Conservation (phyloP, 108 stramenopile genomes). For the Nannochloropsis gaditana region DNA sequence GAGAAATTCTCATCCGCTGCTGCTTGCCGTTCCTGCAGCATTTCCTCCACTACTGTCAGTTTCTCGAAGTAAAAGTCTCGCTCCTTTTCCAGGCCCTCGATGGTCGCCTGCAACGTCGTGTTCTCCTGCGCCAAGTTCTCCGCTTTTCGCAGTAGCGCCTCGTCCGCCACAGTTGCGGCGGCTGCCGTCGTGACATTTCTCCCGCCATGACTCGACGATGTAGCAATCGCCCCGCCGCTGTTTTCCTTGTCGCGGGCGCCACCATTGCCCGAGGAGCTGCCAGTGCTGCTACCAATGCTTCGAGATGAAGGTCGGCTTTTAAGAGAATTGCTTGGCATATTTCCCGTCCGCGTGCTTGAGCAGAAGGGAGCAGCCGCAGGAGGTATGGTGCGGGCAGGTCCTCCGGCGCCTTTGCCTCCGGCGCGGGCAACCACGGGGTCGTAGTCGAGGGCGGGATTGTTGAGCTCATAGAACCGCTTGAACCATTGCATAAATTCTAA, state of each 20-base stretch:
- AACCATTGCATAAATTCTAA: conserved; percentile 94
- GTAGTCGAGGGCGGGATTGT: conserved; percentile 66
- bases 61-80: conserved; percentile 96
- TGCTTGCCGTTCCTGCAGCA: conserved; percentile 31
- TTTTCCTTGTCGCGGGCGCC: background rate
- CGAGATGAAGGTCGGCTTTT: background rate
- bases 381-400: background rate
- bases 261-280: background rate
- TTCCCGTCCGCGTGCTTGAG: conserved; percentile 50
- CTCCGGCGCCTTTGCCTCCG: conserved; percentile 70
- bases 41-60: conserved; percentile 65
- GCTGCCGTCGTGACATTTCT: background rate
- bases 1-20: background rate
- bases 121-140: conserved; percentile 38
- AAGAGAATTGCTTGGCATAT: conserved; percentile 34
- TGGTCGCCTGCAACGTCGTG: conserved; percentile 58
- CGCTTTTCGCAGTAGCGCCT: conserved; percentile 41
- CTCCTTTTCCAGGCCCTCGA: conserved; percentile 65
- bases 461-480: conserved; percentile 84
- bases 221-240: background rate
- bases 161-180: conserved; percentile 35
- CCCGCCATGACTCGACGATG: background rate
- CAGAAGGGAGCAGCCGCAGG: background rate
- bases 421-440: conserved; percentile 73
- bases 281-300: background rate